Conservation (phyloP, 2,329 filamentous ascomycete genomes). For the Alternaria solani region DNA sequence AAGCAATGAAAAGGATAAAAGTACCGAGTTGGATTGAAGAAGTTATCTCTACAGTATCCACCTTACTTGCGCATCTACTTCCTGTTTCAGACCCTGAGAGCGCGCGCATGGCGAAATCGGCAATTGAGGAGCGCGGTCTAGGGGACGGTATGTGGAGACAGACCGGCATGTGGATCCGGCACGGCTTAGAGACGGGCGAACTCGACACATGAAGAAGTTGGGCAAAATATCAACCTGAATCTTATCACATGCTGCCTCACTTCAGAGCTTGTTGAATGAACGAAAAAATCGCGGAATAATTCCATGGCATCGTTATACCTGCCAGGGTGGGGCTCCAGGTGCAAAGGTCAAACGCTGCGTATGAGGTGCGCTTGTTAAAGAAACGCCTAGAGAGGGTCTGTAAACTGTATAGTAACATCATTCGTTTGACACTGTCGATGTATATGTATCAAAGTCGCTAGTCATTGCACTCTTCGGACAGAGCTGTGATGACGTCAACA, state of each 20-base stretch:
- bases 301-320: neutral
- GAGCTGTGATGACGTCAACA: neutral
- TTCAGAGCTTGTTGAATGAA: neutral
- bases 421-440: neutral
- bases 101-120: slow-evolving; percentile 4
- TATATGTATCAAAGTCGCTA: neutral
- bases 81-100: neutral
- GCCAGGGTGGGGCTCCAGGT: neutral
- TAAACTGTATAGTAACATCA: neutral
- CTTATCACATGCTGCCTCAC: neutral
- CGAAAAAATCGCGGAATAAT: slow-evolving; percentile 1
- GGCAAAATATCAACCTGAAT: neutral
- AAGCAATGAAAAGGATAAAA: neutral
- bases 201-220: neutral
- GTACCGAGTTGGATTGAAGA: neutral
- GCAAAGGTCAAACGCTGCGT: neutral
- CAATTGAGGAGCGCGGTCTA: slow-evolving; percentile 3
- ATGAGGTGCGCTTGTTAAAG: neutral
- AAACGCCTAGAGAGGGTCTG: neutral
- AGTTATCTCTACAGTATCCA: neutral
- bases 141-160: neutral
- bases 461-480: neutral
- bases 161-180: slow-evolving; percentile 7
- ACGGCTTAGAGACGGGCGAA: slow-evolving; percentile 8
- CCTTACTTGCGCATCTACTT: neutral